phyloP scores from a whole-genome alignment of 495 filamentous ascomycete species.

The Umbilicaria muhlenbergii region DNA sequence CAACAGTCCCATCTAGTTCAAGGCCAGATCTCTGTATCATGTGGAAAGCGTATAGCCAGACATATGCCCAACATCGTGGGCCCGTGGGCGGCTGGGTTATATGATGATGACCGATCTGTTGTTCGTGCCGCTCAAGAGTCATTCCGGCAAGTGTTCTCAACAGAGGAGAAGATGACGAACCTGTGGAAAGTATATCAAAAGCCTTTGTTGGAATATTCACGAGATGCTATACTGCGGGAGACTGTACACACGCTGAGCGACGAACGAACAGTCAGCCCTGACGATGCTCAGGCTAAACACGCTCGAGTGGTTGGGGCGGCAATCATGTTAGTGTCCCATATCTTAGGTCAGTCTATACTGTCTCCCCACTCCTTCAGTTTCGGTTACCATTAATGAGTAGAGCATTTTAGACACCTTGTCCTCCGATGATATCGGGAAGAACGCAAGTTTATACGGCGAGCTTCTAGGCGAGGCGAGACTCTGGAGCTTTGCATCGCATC shows the following conservation, averaged over 20 bases:
- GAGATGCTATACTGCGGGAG: conserved; percentile 59
- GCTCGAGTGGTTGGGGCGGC: conserved; percentile 55
- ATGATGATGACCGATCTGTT: conserved; percentile 66
- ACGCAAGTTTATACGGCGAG: conserved; percentile 28
- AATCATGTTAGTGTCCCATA: conserved; percentile 27
- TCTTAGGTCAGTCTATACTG: conserved; percentile 24
- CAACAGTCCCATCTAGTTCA: conserved; percentile 66
- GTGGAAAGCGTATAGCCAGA: conserved; percentile 66
- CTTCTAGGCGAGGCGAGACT: conserved; percentile 51
- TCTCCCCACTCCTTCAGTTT: background rate
- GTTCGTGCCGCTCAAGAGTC: conserved; percentile 60
- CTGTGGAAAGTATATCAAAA: conserved; percentile 66
- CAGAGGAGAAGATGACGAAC: conserved; percentile 56
- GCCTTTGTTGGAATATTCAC: conserved; percentile 65
- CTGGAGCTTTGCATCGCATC: conserved; percentile 55
- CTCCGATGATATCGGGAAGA: conserved; percentile 34
- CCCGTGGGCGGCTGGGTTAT: conserved; percentile 75
- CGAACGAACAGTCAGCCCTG: conserved; percentile 62
- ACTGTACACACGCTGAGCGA: conserved; percentile 72
- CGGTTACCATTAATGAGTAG: background rate
- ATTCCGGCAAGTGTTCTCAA: conserved; percentile 54
- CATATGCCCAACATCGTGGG: conserved; percentile 62
- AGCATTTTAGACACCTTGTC: conserved; percentile 24
- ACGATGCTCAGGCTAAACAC: conserved; percentile 77
- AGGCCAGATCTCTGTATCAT: conserved; percentile 51